Evolutionary conservation across 2,329 filamentous ascomycete genomes (phyloP).

Genomic region (Pseudogymnoascus sp.): DNA sequence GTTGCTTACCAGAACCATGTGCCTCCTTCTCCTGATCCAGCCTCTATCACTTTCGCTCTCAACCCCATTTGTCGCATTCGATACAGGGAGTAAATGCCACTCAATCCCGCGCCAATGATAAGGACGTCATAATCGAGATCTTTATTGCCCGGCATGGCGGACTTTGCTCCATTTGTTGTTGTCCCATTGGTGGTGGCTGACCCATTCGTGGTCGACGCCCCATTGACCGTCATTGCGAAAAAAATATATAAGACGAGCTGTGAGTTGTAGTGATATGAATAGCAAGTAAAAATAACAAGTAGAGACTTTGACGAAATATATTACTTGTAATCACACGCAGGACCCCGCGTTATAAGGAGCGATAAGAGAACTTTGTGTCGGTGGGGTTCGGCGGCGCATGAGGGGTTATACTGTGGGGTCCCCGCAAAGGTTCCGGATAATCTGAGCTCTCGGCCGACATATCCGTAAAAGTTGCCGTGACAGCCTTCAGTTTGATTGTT

Average conservation of each 20-base stretch:
- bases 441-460: neutral
- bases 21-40: conserved; percentile 35
- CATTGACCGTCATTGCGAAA: neutral
- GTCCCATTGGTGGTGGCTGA: neutral
- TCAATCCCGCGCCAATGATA: conserved; percentile 34
- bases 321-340: neutral
- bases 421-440: neutral
- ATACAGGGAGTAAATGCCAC: conserved; percentile 36
- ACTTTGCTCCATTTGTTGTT: neutral
- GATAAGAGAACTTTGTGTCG: neutral
- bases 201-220: neutral
- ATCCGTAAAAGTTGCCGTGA: neutral
- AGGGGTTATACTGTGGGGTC: neutral
- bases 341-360: neutral
- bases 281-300: neutral
- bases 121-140: conserved; percentile 29
- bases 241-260: neutral
- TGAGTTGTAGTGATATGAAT: neutral
- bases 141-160: neutral
- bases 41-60: conserved; percentile 33
- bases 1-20: conserved; percentile 37
- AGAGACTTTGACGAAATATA: neutral
- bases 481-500: neutral
- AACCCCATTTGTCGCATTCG: conserved; percentile 34
- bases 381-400: neutral